These are phyloP conservation scores for Aethionema arabicum DNA, from an alignment of 345 rosid species.

Conservation along the genomic window DNA sequence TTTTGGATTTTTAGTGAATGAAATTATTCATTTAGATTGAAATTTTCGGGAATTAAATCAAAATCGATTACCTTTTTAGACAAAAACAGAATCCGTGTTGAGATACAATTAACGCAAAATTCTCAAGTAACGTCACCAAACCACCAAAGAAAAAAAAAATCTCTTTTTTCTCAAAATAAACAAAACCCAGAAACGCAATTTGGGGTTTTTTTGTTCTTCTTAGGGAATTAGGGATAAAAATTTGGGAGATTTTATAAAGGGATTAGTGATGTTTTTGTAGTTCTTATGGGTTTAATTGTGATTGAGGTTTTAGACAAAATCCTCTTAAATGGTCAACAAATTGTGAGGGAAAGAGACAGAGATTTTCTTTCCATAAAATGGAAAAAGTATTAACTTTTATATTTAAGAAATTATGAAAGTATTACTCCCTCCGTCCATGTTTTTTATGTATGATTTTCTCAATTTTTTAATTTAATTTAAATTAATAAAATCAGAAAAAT, in stretches of 20 bases:
- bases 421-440: too few relatives aligned
- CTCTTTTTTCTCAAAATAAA: not conserved
- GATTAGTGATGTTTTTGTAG: constrained; percentile 24
- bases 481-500: too few relatives aligned
- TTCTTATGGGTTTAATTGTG: not conserved
- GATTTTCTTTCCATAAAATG: constrained; percentile 26
- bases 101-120: constrained; percentile 16
- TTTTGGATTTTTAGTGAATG: not conserved
- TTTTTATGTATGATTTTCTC: too few relatives aligned
- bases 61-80: constrained; percentile 16
- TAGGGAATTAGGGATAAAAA: not conserved
- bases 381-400: not conserved
- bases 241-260: not conserved
- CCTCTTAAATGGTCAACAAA: constrained; percentile 29
- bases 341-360: constrained; percentile 2
- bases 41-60: constrained; percentile 10
- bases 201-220: not conserved
- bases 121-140: not conserved
- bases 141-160: not conserved
- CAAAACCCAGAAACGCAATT: not conserved
- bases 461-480: too few relatives aligned
- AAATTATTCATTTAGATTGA: not conserved
- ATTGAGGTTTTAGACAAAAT: constrained; percentile 23
- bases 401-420: not conserved
- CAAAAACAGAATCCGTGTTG: constrained; percentile 19